phyloP scores from a whole-genome alignment of 345 rosid species.

The Barbarea vulgaris region DNA sequence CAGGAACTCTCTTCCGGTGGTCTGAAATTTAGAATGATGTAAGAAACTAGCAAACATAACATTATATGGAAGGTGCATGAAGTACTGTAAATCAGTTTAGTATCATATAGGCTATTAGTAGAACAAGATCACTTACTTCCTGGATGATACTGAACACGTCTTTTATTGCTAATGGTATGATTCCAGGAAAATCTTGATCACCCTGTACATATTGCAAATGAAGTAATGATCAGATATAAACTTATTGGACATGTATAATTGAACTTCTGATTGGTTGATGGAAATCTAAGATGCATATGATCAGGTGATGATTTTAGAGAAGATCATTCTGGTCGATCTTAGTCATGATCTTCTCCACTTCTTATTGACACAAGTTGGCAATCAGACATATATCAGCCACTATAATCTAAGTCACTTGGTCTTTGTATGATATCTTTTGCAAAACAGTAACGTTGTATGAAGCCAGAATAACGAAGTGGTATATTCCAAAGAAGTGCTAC shows the following conservation, averaged over 20 bases:
- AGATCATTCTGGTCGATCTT: conserved; percentile 1
- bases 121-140: conserved; percentile 53
- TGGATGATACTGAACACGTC: conserved; percentile 88
- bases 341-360: neutral
- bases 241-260: neutral
- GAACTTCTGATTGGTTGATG: neutral
- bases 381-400: conserved; percentile 22
- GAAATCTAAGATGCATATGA: conserved; percentile 13
- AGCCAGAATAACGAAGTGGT: conserved; percentile 14
- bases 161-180: conserved; percentile 82
- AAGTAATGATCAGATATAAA: neutral
- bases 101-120: neutral
- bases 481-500: neutral
- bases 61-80: neutral
- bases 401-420: neutral
- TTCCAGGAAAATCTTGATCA: conserved; percentile 86
- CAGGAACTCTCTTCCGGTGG: conserved; percentile 75
- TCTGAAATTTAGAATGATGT: conserved; percentile 51
- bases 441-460: neutral
- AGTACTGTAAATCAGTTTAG: conserved; percentile 16
- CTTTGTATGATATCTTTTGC: neutral
- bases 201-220: conserved; percentile 53
- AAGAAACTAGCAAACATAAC: conserved; percentile 7
- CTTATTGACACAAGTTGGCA: neutral
- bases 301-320: neutral